Base-by-base conservation (phyloP, 768 basidiomycete genomes). In the Russula sp. region DNA sequence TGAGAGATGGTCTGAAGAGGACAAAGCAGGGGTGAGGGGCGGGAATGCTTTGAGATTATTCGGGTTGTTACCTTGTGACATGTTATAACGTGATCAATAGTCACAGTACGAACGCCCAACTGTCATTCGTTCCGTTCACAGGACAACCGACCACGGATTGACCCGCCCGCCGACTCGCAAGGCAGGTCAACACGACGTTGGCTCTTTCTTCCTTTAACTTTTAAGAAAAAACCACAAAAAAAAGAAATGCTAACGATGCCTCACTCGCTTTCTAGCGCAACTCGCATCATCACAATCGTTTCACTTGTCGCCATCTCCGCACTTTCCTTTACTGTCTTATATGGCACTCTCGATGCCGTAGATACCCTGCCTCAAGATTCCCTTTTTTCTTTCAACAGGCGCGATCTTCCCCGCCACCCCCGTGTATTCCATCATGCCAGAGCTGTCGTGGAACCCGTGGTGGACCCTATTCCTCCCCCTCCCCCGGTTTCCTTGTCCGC, bases 31-130 rank as follows among this genome's bases (percentile, higher is more conserved):
- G 6, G 91, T 92, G 13, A 77, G 82, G 51, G 91, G 89, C 10
- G 75, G 75, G 42, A 94, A 94, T 69, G 93, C 92, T 6, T 68
- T 92, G 34, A 75, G 77, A 64, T 73, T 95, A 63, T 93, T 94
- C 71, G 78, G 80, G 3, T 57, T 75, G 32, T 48, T 22, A 13
- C 22, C 10, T 13, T 40, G 40, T 11, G 11, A 40, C 10, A 1
- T 13, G 7, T 2, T 7, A 10, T 37, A 37, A 37, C 27, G 27
- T 27, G 27, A 27, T 27, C 27, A 27, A 27, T 27, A 27, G 27
- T 27, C 27, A 27, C 27, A 22, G 22, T 22, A 22, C 2, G 22
- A 22, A 22, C 22, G 22, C 22, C 22, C 22, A 22, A 22, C 22
- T 27, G 27, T 27, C 27, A 27, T 27, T 2, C 27, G 27, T 27